Evolutionary conservation across 2,329 filamentous ascomycete genomes (phyloP), one percentile per base, ranked within the genome.

Genomic region (Fusarium irregulare): DNA sequence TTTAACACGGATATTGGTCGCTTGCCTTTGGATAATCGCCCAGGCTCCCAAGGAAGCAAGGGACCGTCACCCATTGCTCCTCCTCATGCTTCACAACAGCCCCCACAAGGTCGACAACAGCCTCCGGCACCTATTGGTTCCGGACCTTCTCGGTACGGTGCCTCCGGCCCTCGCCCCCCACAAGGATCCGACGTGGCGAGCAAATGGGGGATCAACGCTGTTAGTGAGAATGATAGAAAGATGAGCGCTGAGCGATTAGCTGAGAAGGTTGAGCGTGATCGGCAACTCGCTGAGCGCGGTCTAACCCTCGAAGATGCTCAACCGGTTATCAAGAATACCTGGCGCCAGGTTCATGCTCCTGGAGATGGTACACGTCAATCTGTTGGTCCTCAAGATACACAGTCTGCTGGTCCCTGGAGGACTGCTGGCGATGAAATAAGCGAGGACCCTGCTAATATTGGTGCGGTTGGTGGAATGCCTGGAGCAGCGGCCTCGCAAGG

Each of bases 1-100:
- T 94, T 94, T 74, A 89, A 87, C 60, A 84, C 88, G 14, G 88
- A 89, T 70, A 83, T 91, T 54, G 85, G 84, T 28, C 82, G 83
- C 46, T 77, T 84, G 4, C 62, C 70, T 40, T 28, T 68, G 20
- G 80, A 86, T 14, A 81, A 82, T 55, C 54, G 66, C 23, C 78
- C 83, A 13, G 61, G 70, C 12, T 50, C 78, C 72, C 60, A 79
- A 75, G 72, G 79, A 25, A 70, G 75, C 16, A 72, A 79, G 49
- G 80, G 82, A 13, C 86, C 86, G 3, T 80, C 84, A 1, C 87
- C 83, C 16, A 83, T 84, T 50, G 82, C 78, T 13, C 81, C 81
- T 12, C 81, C 81, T 3, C 76, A 64, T 27, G 63, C 66, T 30
- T 30, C 71, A 30, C 70, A 76, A 55, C 73, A 70, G 49, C 47